Base-by-base conservation (phyloP, 129 eudicot species). In the Dittrichia graveolens region DNA sequence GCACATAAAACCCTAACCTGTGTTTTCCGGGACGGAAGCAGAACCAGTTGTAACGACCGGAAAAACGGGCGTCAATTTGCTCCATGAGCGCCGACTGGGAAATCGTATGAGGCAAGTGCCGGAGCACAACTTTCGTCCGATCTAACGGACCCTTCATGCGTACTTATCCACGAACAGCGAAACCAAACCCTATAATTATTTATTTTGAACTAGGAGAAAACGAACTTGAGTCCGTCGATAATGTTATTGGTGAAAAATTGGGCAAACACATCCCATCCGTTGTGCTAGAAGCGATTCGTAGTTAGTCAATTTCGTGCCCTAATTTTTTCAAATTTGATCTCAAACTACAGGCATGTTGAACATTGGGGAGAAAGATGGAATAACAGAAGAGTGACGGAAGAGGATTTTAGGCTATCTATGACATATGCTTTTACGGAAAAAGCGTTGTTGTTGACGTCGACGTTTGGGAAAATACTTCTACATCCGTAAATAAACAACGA, bases 41-140 rank as follows among this genome's bases (percentile, higher is more conserved):
- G 12, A 85, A 52, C 90, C 88, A 90, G 53, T 78, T 80, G 55
- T 87, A 90, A 11, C 96, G 89, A 6, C 87, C 88, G 5, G 77
- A 62, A 72, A 87, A 87, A 19, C 85, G 81, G 0, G 79, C 76
- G 68, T 83, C 94, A 61, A 90, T 75, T 44, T 90, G 94, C 59
- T 90, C 96, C 47, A 74, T 37, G 34, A 90, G 77, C 89, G 57
- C 73, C 74, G 89, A 71, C 84, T 85, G 85, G 5, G 96, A 55
- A 65, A 90, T 81, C 81, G 94, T 74, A 74, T 84, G 86, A 75
- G 89, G 91, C 87, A 90, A 85, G 88, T 85, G 94, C 81, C 94
- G 91, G 10, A 90, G 78, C 77, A 90, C 96, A n/a, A 87, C 86
- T 75, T 90, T 87, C 71, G 96, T 84, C 61, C 96, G 96, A 90